Evolutionary conservation across 176 grass and related monocot genomes (phyloP).

Genomic region (Elymus sibiricus): DNA sequence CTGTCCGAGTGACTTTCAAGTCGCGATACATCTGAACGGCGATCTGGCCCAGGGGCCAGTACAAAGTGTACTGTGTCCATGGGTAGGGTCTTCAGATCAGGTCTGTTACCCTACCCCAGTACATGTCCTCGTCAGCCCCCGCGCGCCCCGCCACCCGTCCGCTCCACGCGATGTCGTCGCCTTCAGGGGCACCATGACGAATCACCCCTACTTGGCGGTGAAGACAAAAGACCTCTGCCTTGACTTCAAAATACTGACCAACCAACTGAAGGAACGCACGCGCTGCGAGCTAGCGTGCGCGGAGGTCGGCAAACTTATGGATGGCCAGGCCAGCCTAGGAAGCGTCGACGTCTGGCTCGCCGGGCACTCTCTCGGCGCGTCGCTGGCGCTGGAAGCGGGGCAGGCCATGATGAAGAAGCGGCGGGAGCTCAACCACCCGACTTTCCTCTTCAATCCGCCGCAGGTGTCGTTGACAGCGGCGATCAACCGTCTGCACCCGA

Average conservation of each 20-base stretch:
- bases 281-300: background rate
- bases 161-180: background rate
- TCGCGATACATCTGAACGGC: no score
- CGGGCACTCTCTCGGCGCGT: constrained; percentile 21
- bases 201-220: background rate
- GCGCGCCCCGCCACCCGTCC: background rate
- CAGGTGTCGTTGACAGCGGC: background rate
- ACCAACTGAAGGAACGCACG: background rate
- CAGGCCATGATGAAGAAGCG: background rate
- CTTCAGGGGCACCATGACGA: background rate
- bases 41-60: no score
- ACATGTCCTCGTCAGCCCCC: no score
- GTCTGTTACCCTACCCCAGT: no score
- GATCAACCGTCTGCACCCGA: background rate
- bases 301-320: background rate
- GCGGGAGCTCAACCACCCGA: background rate
- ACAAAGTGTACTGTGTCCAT: no score
- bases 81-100: no score
- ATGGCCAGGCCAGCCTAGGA: background rate
- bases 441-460: constrained; percentile 20
- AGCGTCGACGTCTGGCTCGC: background rate
- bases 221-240: background rate
- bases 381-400: background rate
- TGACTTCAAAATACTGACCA: background rate
- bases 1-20: no score